These are phyloP conservation scores for Cercospora sp. DNA, from an alignment of 2,329 filamentous ascomycete species.

Conservation along the genomic window DNA sequence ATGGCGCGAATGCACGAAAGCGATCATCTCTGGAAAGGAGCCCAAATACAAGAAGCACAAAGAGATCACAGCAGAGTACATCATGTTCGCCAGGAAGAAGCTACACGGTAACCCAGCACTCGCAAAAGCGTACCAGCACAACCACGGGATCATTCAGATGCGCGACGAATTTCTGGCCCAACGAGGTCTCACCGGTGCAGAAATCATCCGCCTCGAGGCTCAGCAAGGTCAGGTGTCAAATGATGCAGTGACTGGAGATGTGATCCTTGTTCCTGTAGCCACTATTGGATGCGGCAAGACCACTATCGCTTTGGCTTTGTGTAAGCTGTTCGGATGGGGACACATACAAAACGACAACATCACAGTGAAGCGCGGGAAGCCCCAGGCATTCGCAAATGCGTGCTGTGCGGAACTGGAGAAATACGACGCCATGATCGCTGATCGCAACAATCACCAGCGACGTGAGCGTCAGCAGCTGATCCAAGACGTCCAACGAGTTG, in stretches of 20 bases:
- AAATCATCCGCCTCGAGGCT: slow-evolving; percentile 77
- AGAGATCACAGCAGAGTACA: slow-evolving; percentile 87
- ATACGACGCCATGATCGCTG: slow-evolving; percentile 76
- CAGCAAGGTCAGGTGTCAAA: slow-evolving; percentile 54
- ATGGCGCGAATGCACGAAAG: slow-evolving; percentile 96
- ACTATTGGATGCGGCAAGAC: slow-evolving; percentile 98
- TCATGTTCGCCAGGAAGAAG: slow-evolving; percentile 74
- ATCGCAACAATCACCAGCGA: slow-evolving; percentile 89
- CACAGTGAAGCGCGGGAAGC: slow-evolving; percentile 69
- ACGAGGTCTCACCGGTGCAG: slow-evolving; percentile 81
- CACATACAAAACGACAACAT: slow-evolving; percentile 98
- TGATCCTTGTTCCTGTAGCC: slow-evolving; percentile 86
- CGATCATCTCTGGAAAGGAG: slow-evolving; percentile 71
- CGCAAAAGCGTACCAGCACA: slow-evolving; percentile 71
- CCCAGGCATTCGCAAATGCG: slow-evolving; percentile 72
- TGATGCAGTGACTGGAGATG: slow-evolving; percentile 61
- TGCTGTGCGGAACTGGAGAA: slow-evolving; percentile 65
- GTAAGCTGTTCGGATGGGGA: slow-evolving; percentile 83
- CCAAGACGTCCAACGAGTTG: slow-evolving; percentile 65
- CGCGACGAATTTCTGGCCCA: slow-evolving; percentile 83
- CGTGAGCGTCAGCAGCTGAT: slow-evolving; percentile 88
- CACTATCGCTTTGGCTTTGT: slow-evolving; percentile 78
- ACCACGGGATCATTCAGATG: slow-evolving; percentile 92
- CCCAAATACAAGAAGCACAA: slow-evolving; percentile 84
- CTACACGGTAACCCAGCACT: slow-evolving; percentile 68